These are phyloP conservation scores for Arabis alpina DNA, from an alignment of 345 rosid species.

Conservation along the genomic window DNA sequence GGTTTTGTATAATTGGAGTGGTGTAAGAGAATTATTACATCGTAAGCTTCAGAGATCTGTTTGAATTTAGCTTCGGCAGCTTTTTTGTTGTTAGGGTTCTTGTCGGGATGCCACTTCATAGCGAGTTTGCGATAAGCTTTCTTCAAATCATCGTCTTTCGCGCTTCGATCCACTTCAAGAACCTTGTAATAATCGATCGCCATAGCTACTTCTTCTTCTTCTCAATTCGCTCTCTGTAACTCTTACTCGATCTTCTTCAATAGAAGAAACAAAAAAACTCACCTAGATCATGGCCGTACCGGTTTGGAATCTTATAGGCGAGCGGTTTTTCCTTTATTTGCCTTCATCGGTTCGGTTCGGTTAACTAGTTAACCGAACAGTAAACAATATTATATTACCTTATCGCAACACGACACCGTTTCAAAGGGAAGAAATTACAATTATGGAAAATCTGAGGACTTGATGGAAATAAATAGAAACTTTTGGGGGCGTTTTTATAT, in stretches of 20 bases:
- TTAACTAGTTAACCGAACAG: background rate
- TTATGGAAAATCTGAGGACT: slow-evolving; percentile 9
- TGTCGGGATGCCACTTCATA: slow-evolving; percentile 94
- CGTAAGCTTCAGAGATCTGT: slow-evolving; percentile 95
- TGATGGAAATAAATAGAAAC: background rate
- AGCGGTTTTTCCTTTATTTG: background rate
- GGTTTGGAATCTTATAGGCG: background rate
- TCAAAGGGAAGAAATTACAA: background rate
- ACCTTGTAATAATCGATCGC: slow-evolving; percentile 82
- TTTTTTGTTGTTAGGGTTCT: slow-evolving; percentile 83
- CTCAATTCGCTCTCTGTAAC: slow-evolving; percentile 9
- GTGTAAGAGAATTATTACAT: slow-evolving; percentile 48
- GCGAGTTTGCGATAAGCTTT: slow-evolving; percentile 90
- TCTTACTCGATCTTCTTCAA: slow-evolving; percentile 32
- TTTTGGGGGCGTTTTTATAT: slow-evolving; percentile 4
- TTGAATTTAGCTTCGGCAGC: slow-evolving; percentile 91
- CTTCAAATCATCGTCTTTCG: slow-evolving; percentile 84
- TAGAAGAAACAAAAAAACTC: background rate
- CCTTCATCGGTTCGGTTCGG: slow-evolving; percentile 12
- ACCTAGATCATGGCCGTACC: slow-evolving; percentile 19
- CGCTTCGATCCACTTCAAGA: slow-evolving; percentile 71
- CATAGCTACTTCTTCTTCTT: slow-evolving; percentile 45
- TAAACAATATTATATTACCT: background rate
- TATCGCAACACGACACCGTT: background rate
- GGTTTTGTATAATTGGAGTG: slow-evolving; percentile 9